phyloP scores from a whole-genome alignment of 108 stramenopile species.

The Cyclotella atomus region DNA sequence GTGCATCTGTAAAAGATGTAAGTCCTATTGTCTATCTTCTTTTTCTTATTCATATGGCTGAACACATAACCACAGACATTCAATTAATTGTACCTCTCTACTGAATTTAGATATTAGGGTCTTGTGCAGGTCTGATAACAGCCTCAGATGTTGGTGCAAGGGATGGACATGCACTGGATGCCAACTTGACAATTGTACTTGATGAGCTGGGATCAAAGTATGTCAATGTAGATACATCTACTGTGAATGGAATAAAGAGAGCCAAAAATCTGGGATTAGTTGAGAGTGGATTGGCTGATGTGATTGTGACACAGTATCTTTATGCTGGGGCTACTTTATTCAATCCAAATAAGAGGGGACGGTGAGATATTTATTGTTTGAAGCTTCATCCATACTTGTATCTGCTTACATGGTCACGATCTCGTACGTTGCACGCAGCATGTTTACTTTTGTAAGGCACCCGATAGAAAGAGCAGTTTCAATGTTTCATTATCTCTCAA shows the following conservation, averaged over 20 bases:
- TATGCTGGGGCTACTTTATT: constrained; percentile 33
- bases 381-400: not conserved
- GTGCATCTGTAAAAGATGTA: constrained; percentile 15
- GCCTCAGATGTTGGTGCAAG: constrained; percentile 28
- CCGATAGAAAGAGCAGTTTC: constrained; percentile 27
- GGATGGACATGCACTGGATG: constrained; percentile 17
- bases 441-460: constrained; percentile 23
- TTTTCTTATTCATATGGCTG: too few species aligned
- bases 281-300: constrained; percentile 27
- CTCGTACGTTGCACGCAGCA: not conserved
- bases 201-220: not conserved
- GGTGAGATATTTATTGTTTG: constrained; percentile 8
- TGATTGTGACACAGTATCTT: constrained; percentile 33
- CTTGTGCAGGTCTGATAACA: constrained; percentile 5
- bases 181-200: constrained; percentile 8
- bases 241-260: constrained; percentile 19
- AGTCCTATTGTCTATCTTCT: not conserved
- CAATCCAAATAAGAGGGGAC: not conserved
- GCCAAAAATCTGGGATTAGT: constrained; percentile 33
- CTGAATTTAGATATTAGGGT: constrained; percentile 15
- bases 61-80: too few species aligned
- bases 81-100: too few species aligned
- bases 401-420: not conserved
- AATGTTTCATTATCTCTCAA: constrained; percentile 15
- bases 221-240: constrained; percentile 50